Base-by-base conservation (phyloP, 2,329 filamentous ascomycete species). In the Neonectria coccinea region DNA sequence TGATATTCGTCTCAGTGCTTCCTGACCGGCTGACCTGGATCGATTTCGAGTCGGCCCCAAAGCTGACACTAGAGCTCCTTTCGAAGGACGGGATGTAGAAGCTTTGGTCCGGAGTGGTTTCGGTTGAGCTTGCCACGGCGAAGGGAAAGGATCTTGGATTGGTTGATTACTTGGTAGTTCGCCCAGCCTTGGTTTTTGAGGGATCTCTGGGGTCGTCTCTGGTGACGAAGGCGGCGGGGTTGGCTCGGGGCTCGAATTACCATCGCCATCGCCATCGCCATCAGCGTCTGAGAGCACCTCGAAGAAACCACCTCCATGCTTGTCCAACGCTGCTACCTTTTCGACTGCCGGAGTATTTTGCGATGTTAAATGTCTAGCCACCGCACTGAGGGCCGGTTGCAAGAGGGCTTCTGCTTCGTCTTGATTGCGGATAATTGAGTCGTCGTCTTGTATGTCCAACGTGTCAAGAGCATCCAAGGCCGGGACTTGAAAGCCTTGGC, bases 401-500 rank as follows among this genome's bases (percentile, higher is more conserved):
- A 90, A 81, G 50, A 89, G 82, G 8, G 86, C 87, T 68, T 88
- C 85, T 5, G 85, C 87, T 67, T 86, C 86, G 70, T 89, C 86
- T 61, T 85, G 80, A 50, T 85, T 83, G 54, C 73, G 74, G 27
- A 77, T 69, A 18, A 74, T 71, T n/a, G 67, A 71, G 33, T 68
- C 65, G 20, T 64, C 62, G 31, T 57, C 70, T 27, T 60, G 57
- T 14, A 56, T 29, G 14, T 67, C 70, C 20, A 62, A 60, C 14
- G 58, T 27, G 14, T 67, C 70, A n/a, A 61, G 56, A 16, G 59
- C 31, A 27, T 68, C 66, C 22, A 57, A 52, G 48, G 41, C 55
- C 31, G 36, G 56, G 18, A 9, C 44, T 22, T 45, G 53, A 11
- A 57, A 47, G 56, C 55, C 48, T 36, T 57, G 51, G 22, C 55